Evolutionary conservation across 768 basidiomycete species (phyloP).

Genomic region (Leccinum imitatum): DNA sequence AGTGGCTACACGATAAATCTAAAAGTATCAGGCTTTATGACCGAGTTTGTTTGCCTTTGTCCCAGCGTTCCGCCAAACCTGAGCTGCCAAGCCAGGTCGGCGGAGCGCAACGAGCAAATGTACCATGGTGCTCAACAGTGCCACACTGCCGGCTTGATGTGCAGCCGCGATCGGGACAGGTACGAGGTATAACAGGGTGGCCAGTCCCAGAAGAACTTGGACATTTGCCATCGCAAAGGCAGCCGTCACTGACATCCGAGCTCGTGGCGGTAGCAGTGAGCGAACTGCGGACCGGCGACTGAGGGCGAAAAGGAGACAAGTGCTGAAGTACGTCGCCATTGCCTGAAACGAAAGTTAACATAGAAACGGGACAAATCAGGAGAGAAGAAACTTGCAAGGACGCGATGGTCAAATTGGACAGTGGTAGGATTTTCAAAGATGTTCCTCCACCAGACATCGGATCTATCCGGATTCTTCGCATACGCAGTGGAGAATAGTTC

Average conservation of each 20-base stretch:
- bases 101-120: constrained; percentile 73
- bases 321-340: constrained; percentile 75
- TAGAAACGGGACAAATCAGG: background rate
- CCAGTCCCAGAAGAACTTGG: constrained; percentile 74
- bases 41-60: constrained; percentile 15
- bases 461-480: constrained; percentile 62
- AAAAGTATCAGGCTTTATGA: constrained; percentile 8
- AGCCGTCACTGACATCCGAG: constrained; percentile 49
- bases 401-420: constrained; percentile 94
- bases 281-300: constrained; percentile 51
- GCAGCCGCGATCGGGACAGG: constrained; percentile 89
- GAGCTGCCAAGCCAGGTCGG: constrained; percentile 64
- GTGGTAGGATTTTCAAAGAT: constrained; percentile 97
- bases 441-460: constrained; percentile 94
- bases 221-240: constrained; percentile 81
- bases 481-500: constrained; percentile 83
- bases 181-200: constrained; percentile 89
- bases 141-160: constrained; percentile 94
- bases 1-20: constrained; percentile 15
- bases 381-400: constrained; percentile 60
- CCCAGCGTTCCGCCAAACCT: constrained; percentile 50
- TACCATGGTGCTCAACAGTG: constrained; percentile 79
- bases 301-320: constrained; percentile 59
- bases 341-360: constrained; percentile 49
- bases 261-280: constrained; percentile 56